Percentiles rank a stretch among this genome's conserved stretches.
phyloP scores from a whole-genome alignment of 208 protist species.

The Lotmaria passim region DNA sequence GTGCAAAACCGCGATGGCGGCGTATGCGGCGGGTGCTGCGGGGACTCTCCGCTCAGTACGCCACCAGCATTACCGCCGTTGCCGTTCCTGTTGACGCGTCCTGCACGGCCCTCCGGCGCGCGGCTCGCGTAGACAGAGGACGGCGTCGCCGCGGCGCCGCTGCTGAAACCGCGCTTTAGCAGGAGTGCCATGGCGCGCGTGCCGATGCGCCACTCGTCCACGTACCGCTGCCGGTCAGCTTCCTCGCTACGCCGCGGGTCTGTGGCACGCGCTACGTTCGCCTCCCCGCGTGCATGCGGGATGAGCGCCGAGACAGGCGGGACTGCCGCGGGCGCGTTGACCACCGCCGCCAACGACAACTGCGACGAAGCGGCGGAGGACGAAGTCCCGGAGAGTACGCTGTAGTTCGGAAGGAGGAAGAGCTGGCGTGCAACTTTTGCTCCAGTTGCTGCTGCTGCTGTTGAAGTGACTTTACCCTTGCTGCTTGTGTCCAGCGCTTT shows the following conservation, averaged over 20 bases:
- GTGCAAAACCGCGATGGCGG: neutral
- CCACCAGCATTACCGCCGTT: too few relatives aligned
- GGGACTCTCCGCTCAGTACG: too few relatives aligned
- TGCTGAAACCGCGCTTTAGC: constrained; percentile 1
- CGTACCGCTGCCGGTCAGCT: constrained; percentile 24
- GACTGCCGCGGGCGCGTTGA: too few relatives aligned
- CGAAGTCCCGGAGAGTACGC: constrained; percentile 5
- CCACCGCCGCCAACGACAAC: neutral
- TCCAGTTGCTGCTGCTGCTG: neutral
- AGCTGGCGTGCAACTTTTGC: constrained; percentile 15
- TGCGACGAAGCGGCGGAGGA: neutral
- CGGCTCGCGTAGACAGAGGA: neutral
- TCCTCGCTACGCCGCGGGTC: constrained; percentile 21
- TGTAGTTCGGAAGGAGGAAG: constrained; percentile 24
- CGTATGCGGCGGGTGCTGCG: too few relatives aligned
- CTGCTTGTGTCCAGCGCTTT: too few relatives aligned
- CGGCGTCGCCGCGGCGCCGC: neutral
- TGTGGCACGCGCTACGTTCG: neutral
- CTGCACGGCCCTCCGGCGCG: neutral
- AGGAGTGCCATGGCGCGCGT: constrained; percentile 4
- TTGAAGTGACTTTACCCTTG: neutral
- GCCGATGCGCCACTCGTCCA: constrained; percentile 24
- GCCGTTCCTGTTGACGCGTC: too few relatives aligned
- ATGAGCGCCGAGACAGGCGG: neutral
- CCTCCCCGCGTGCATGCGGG: neutral